Base-by-base conservation (phyloP, 1,139 yeast species). In the Diutina neorugosa region DNA sequence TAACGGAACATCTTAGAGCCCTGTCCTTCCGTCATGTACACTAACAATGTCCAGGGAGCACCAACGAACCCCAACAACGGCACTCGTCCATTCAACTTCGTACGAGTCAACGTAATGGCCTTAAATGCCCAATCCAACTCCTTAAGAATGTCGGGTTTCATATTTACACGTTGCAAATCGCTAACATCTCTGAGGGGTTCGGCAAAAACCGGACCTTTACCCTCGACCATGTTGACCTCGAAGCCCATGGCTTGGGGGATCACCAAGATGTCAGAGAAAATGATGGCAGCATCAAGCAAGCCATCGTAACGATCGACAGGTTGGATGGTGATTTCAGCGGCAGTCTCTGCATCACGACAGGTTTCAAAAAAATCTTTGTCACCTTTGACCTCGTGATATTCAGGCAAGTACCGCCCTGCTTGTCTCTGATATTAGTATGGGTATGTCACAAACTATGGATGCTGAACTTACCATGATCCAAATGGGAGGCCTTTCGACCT, bases 231-330 rank as follows among this genome's bases (percentile, higher is more conserved):
- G 63, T 87, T 84, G 48, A 93, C 96, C 54, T 80, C 84, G 85
- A 91, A 88, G 19, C 98, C 98, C 91, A 93, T 86, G 6, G 98
- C 98, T 70, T 93, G 98, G 2, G 99, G 99, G 54, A 93, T 86
- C 47, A 93, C 98, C 57, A 93, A 76, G 61, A 93, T 93, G 67
- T 93, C 99, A 63, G 93, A 84, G 70, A 94, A 93, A 57, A 93
- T 93, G 61, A 93, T 93, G 9, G 98, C 98, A 3, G 98, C 98
- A 65, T 93, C 98, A 53, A 93, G 77, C 55, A 90, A 75, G 0
- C 96, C 98, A 54, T 84, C 84, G 63, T 82, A 93, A 62, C 88
- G 96, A 55, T 85, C 89, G 53, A 93, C 80, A 8, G 99, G 99
- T 69, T 93, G 98, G 59, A 94, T 90, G 1, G 99, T 93, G 64